Conservation (phyloP, 805 yeast genomes). For the Saturnispora hagleri region DNA sequence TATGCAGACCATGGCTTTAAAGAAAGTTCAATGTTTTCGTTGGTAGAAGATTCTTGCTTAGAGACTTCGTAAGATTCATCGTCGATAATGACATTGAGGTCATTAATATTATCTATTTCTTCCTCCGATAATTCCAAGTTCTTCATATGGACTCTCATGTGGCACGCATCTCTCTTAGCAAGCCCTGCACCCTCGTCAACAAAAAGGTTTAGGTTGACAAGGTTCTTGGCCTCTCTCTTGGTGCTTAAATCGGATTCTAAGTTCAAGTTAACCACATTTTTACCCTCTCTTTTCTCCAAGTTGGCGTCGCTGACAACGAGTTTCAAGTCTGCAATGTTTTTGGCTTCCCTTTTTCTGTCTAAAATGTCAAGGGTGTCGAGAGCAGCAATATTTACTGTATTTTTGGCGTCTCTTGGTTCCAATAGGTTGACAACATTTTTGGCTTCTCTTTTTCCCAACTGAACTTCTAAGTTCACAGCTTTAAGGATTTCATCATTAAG, state of each 20-base stretch:
- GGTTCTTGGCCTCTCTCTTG: slow-evolving; percentile 15
- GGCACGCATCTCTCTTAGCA: slow-evolving; percentile 12
- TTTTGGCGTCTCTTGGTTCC: slow-evolving; percentile 12
- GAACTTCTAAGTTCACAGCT: slow-evolving; percentile 7
- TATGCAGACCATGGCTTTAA: slow-evolving; percentile 4
- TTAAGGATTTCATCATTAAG: slow-evolving; percentile 8
- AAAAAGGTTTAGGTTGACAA: slow-evolving; percentile 10
- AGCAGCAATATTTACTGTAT: slow-evolving; percentile 9
- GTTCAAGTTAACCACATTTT: slow-evolving; percentile 15
- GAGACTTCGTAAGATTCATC: background rate
- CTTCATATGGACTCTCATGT: background rate
- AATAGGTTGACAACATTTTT: slow-evolving; percentile 11
- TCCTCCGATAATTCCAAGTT: background rate
- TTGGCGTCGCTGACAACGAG: slow-evolving; percentile 13
- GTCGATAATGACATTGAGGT: background rate
- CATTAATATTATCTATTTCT: slow-evolving; percentile 2
- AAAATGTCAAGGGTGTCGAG: slow-evolving; percentile 4
- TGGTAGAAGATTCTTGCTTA: background rate
- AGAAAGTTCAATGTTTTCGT: background rate
- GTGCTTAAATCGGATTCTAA: slow-evolving; percentile 12
- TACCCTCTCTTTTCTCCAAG: slow-evolving; percentile 16
- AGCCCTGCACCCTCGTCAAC: slow-evolving; percentile 7
- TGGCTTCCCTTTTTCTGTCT: slow-evolving; percentile 4
- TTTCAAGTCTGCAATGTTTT: slow-evolving; percentile 13
- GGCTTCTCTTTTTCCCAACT: slow-evolving; percentile 12